phyloP scores from a whole-genome alignment of 768 basidiomycete species.

The Podaxis sp. region DNA sequence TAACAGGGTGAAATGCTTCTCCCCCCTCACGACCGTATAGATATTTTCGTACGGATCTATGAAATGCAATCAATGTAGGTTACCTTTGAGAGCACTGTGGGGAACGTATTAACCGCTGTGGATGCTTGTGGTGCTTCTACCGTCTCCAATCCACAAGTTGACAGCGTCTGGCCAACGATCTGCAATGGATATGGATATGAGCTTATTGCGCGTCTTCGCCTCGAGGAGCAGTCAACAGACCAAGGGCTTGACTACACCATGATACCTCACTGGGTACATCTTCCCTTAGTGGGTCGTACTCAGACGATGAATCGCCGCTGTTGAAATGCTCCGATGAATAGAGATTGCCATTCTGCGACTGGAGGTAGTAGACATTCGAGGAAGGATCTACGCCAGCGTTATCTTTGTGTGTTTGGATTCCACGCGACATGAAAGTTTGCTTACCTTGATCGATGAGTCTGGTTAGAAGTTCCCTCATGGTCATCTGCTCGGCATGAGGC shows the following conservation, averaged over 20 bases:
- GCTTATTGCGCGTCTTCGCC: neutral
- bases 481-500: slow-evolving; percentile 66
- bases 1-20: slow-evolving; percentile 81
- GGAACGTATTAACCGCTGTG: slow-evolving; percentile 62
- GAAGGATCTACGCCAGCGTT: neutral
- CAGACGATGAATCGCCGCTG: slow-evolving; percentile 35
- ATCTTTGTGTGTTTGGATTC: neutral
- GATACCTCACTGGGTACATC: slow-evolving; percentile 66
- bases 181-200: slow-evolving; percentile 16
- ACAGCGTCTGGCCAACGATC: slow-evolving; percentile 78
- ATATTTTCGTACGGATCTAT: slow-evolving; percentile 92
- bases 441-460: slow-evolving; percentile 21
- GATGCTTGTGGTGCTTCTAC: slow-evolving; percentile 73
- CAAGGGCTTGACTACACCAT: slow-evolving; percentile 78
- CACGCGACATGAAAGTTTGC: slow-evolving; percentile 11
- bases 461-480: slow-evolving; percentile 50
- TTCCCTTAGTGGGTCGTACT: slow-evolving; percentile 56
- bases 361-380: slow-evolving; percentile 62
- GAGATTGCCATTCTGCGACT: slow-evolving; percentile 91
- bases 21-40: slow-evolving; percentile 80
- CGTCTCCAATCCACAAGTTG: slow-evolving; percentile 89
- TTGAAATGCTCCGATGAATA: slow-evolving; percentile 36
- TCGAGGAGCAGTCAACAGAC: slow-evolving; percentile 34
- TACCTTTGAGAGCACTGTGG: neutral
- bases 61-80: neutral